These are phyloP conservation scores for Moesziomyces parantarcticus DNA, from an alignment of 1,284 basidiomycete genomes.

Conservation along the genomic window DNA sequence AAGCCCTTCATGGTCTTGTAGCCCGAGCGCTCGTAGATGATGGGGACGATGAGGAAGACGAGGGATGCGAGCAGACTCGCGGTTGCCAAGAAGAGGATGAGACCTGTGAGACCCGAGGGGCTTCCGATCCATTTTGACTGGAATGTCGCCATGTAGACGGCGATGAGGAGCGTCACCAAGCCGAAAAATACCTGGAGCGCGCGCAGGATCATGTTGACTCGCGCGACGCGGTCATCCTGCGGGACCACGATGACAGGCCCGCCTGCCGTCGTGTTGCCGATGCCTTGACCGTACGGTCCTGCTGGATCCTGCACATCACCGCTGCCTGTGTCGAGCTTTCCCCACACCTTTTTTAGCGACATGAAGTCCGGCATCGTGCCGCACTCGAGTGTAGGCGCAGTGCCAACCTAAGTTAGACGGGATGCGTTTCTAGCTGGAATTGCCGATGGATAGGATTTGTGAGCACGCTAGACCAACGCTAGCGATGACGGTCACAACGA, in stretches of 20 bases:
- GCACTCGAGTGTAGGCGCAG: not conserved
- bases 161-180: constrained; percentile 49
- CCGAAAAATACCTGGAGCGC: constrained; percentile 46
- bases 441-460: not conserved
- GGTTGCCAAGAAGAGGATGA: constrained; percentile 51
- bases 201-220: constrained; percentile 44
- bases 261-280: constrained; percentile 29
- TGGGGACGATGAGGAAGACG: constrained; percentile 51
- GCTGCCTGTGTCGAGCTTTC: constrained; percentile 35
- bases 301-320: constrained; percentile 13
- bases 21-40: constrained; percentile 48
- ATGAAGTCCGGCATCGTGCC: constrained; percentile 47
- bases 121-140: constrained; percentile 56
- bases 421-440: not conserved
- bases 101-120: constrained; percentile 58
- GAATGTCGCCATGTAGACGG: constrained; percentile 54
- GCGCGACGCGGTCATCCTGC: constrained; percentile 32
- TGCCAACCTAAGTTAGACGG: not conserved
- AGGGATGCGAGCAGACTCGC: constrained; percentile 40
- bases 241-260: constrained; percentile 5
- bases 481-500: not conserved
- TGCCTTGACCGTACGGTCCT: constrained; percentile 22
- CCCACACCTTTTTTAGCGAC: constrained; percentile 48
- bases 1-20: constrained; percentile 44
- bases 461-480: not conserved